Conservation (phyloP, 116 monocot genomes). For the Papilionanthe hybrid region DNA sequence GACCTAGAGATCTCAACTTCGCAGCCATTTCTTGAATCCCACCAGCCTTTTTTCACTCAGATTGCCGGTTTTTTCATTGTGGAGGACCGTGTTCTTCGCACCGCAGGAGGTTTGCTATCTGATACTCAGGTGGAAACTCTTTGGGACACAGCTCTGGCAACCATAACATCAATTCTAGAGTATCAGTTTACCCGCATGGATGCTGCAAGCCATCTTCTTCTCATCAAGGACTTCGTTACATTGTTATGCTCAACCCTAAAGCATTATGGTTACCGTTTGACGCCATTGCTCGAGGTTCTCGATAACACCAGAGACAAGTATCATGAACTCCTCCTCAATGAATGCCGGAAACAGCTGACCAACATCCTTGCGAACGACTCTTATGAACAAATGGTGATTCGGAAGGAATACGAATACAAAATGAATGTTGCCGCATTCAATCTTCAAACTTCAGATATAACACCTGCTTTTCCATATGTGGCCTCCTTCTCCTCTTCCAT, state of each 20-base stretch:
- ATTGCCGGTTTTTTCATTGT: conserved; percentile 90
- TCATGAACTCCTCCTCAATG: conserved; percentile 70
- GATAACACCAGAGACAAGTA: conserved; percentile 78
- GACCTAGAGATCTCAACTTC: conserved; percentile 62
- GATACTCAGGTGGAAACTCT: conserved; percentile 75
- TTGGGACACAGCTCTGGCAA: conserved; percentile 63
- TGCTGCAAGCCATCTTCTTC: conserved; percentile 79
- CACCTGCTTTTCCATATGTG: conserved; percentile 69
- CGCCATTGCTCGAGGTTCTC: conserved; percentile 63
- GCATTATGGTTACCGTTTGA: conserved; percentile 54
- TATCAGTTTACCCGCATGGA: conserved; percentile 62
- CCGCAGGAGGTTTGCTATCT: conserved; percentile 61
- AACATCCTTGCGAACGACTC: conserved; percentile 59
- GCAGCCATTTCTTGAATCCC: conserved; percentile 84
- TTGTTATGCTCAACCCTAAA: conserved; percentile 59
- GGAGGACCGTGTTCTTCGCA: conserved; percentile 74
- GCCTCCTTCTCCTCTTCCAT: conserved; percentile 81
- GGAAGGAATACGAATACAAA: conserved; percentile 82
- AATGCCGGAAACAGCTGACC: conserved; percentile 59
- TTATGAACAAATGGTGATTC: conserved; percentile 80
- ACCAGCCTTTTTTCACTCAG: conserved; percentile 77
- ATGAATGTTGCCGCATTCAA: conserved; percentile 75
- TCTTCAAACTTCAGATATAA: conserved; percentile 56
- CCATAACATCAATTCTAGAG: conserved; percentile 62
- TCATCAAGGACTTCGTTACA: conserved; percentile 85